phyloP scores from a whole-genome alignment of 306 rosid genomes.

The Cicer cuneatum region DNA sequence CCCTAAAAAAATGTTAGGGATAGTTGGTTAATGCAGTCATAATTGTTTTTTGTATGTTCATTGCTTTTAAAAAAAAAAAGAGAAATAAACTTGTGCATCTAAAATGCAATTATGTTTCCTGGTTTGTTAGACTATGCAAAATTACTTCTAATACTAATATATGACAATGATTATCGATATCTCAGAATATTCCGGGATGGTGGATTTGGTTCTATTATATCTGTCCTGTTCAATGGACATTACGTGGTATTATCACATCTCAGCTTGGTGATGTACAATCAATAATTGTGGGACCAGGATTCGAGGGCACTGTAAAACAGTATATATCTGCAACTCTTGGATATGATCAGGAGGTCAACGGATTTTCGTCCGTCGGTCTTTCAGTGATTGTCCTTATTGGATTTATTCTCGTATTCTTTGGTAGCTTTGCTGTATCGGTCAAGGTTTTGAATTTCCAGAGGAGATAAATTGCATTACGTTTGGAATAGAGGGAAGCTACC shows the following conservation, averaged over 20 bases:
- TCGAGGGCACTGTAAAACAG: constrained; percentile 72
- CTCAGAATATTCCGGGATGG: constrained; percentile 80
- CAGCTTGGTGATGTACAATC: constrained; percentile 89
- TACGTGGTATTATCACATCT: constrained; percentile 79
- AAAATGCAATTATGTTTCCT: neutral
- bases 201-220: constrained; percentile 96
- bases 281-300: constrained; percentile 66
- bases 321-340: constrained; percentile 67
- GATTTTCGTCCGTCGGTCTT: constrained; percentile 54
- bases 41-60: too few species aligned
- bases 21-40: too few species aligned
- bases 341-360: constrained; percentile 54
- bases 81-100: neutral
- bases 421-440: constrained; percentile 72
- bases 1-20: too few species aligned
- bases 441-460: constrained; percentile 78
- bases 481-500: neutral
- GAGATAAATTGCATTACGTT: constrained; percentile 51
- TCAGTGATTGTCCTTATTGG: constrained; percentile 65
- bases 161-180: constrained; percentile 1
- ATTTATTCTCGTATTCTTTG: constrained; percentile 68
- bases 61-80: too few species aligned
- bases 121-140: neutral
- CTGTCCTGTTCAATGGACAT: constrained; percentile 89
- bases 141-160: neutral